phyloP scores from a whole-genome alignment of 129 eudicot genomes.

The Saposhnikovia divaricata region DNA sequence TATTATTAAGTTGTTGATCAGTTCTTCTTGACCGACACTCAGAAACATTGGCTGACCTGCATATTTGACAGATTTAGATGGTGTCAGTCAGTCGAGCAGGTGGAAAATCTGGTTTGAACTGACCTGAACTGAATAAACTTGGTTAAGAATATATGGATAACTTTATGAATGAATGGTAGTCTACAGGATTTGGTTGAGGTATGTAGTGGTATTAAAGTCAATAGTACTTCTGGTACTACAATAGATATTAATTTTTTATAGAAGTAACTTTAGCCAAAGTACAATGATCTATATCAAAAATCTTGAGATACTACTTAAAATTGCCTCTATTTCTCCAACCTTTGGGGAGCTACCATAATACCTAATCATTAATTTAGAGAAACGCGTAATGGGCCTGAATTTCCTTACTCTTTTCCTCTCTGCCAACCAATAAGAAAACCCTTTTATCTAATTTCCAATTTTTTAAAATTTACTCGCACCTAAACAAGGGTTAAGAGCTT shows the following conservation, averaged over 20 bases:
- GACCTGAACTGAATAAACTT: background rate
- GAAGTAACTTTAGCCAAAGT: background rate
- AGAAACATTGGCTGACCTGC: background rate
- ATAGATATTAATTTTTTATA: background rate
- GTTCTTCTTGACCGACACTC: background rate
- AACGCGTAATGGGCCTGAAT: background rate
- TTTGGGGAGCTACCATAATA: background rate
- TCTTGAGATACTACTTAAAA: background rate
- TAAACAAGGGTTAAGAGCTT: background rate
- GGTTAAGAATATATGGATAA: background rate
- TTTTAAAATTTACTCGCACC: background rate
- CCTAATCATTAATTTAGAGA: background rate
- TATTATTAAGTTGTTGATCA: background rate
- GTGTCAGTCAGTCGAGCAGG: background rate
- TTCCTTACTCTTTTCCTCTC: background rate
- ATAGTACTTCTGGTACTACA: background rate
- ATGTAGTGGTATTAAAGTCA: background rate
- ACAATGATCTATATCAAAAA: background rate
- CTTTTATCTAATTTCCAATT: background rate
- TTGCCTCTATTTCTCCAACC: background rate
- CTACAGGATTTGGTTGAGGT: background rate
- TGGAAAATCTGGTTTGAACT: background rate
- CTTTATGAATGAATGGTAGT: background rate
- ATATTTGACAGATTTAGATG: background rate
- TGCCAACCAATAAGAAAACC: background rate